Evolutionary conservation across 768 basidiomycete genomes (phyloP).

Genomic region (Naganishia randhawae): DNA sequence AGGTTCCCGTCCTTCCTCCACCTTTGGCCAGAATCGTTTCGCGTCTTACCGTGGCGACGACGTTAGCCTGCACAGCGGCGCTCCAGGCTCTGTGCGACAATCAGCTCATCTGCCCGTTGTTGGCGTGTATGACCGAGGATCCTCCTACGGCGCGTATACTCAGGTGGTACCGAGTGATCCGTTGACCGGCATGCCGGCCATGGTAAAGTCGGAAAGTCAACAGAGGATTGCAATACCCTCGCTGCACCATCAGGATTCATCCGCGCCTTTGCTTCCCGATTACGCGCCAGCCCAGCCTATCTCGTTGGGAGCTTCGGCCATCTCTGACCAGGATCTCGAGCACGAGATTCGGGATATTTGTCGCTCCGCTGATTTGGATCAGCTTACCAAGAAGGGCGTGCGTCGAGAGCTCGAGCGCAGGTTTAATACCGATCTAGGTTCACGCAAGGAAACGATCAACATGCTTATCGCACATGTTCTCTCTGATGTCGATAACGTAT

Average conservation of each 20-base stretch:
- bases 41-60: constrained; percentile 17
- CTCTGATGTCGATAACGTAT: constrained; percentile 27
- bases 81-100: constrained; percentile 1
- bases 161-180: constrained; percentile 22
- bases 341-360: constrained; percentile 66
- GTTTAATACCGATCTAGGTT: constrained; percentile 68
- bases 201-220: constrained; percentile 23
- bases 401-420: constrained; percentile 74
- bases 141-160: constrained; percentile 5
- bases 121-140: constrained; percentile 17
- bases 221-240: background rate
- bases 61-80: background rate
- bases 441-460: constrained; percentile 50
- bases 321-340: constrained; percentile 45
- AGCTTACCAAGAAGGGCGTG: constrained; percentile 86
- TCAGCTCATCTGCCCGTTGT: constrained; percentile 19
- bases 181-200: constrained; percentile 6
- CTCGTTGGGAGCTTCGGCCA: constrained; percentile 31
- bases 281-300: constrained; percentile 7
- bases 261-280: constrained; percentile 32
- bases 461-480: constrained; percentile 48
- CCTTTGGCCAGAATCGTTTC: constrained; percentile 20
- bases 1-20: constrained; percentile 24
- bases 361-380: constrained; percentile 72
- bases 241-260: constrained; percentile 3